Base-by-base conservation (phyloP, 1,284 basidiomycete species). In the Ustilago loliicola region DNA sequence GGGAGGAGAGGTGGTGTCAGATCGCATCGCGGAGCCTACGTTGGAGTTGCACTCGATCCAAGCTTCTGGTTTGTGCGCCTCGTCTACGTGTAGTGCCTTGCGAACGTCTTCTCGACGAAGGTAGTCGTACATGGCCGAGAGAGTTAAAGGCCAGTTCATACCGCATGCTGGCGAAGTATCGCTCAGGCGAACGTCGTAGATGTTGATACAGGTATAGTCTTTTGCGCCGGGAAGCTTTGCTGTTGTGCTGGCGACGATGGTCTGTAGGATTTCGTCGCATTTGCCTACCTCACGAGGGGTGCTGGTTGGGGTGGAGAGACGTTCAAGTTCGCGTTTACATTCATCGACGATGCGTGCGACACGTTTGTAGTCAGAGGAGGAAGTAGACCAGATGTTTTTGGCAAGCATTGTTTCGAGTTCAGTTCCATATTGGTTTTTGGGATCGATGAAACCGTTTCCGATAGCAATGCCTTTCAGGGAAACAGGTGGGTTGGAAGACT, bases 391-490 rank as follows among this genome's bases (percentile, higher is more conserved):
- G 25, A 98, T 87, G 0, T 92, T 92, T 58, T 93, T 91, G 74
- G 93, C 91, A 63, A 94, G 90, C 10, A 93, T 92, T 85, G 93
- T 98, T 74, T 98, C 94, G 59, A 95, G 88, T 86, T 95, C 98
- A 11, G 94, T 90, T 8, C 94, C 92, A 86, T 97, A 98, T 88
- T 99, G 97, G 67, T 89, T 88, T 60, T 90, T 89, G 0, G 92
- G 93, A 86, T 98, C 96, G 64, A 98, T 96, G 94, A 95, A 98
- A 2, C 96, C 96, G 87, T 99, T 99, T 10, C 96, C 96, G 65
- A 99, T 98, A 0, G 95, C 93, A 32, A 91, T 88, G 3, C 96
- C 97, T 60, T 90, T 90, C 19, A 99, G 88, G 8, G 86, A 83
- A 59, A 84, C 86, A 2, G 89, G 91, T 36, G 90, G 84, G 45